A percentile compares a stretch with the other conserved stretches of the same genome.
These are phyloP conservation scores for Stephania yunnanensis DNA, from an alignment of 164 flowering plant species.

Conservation along the genomic window DNA sequence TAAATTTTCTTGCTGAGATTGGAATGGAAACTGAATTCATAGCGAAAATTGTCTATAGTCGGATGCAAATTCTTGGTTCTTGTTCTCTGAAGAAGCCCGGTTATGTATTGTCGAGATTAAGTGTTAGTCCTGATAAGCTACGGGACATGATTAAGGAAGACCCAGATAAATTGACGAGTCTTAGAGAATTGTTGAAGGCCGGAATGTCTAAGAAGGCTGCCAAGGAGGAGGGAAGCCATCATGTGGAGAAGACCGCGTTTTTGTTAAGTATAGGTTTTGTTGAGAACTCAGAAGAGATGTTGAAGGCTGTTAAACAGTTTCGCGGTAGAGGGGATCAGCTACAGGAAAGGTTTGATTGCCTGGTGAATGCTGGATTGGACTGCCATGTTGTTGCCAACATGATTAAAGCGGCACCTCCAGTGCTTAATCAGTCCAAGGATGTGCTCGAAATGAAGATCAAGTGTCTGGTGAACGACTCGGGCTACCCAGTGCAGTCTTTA, in stretches of 20 bases:
- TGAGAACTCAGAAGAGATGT: constrained; percentile 48
- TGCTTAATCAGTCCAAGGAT: constrained; percentile 47
- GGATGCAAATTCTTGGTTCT: constrained; percentile 40
- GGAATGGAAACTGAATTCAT: constrained; percentile 48
- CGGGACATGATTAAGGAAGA: constrained; percentile 42
- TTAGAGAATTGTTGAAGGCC: constrained; percentile 30
- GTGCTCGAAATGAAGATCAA: constrained; percentile 47
- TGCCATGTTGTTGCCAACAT: constrained; percentile 39
- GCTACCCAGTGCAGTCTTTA: constrained; percentile 45
- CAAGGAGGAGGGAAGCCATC: constrained; percentile 20
- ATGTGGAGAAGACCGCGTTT: constrained; percentile 39
- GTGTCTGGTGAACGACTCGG: constrained; percentile 44
- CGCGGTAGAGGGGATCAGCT: constrained; percentile 63
- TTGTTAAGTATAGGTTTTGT: constrained; percentile 44
- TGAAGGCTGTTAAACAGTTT: constrained; percentile 40
- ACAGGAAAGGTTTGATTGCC: constrained; percentile 65
- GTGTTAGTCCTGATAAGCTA: constrained; percentile 35
- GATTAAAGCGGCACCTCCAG: constrained; percentile 48
- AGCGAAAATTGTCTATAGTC: constrained; percentile 29
- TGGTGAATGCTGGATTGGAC: constrained; percentile 58
- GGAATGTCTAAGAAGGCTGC: constrained; percentile 6
- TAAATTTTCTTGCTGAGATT: constrained; percentile 38
- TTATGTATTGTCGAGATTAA: constrained; percentile 30
- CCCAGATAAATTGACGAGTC: constrained; percentile 40
- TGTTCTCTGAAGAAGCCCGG: constrained; percentile 36